Conservation (phyloP, 768 basidiomycete species). For the Lepiota venenata region DNA sequence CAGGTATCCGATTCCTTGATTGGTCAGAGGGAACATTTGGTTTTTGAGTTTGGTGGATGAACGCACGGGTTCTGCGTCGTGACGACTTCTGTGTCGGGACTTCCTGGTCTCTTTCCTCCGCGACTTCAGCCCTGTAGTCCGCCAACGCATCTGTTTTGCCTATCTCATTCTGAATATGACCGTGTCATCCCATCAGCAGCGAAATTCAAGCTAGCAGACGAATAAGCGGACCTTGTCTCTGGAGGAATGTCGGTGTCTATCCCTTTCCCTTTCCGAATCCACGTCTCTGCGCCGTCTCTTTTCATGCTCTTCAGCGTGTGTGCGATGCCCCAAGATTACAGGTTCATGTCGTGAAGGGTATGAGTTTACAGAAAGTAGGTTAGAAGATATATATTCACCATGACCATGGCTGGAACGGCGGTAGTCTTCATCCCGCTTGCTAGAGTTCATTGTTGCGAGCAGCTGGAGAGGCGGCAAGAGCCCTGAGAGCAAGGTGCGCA, state of each 20-base stretch:
- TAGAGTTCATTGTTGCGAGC: background rate
- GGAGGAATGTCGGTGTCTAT: background rate
- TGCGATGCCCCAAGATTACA: background rate
- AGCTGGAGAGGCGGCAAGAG: background rate
- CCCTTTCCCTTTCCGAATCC: background rate
- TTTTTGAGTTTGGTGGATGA: background rate
- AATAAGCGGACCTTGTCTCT: background rate
- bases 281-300: slow-evolving; percentile 1
- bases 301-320: background rate
- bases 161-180: background rate
- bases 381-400: slow-evolving; percentile 9
- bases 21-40: background rate
- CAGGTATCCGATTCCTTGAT: background rate
- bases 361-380: background rate
- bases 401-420: background rate
- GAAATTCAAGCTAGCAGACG: background rate
- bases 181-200: background rate
- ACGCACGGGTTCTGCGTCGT: background rate
- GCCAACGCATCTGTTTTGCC: background rate
- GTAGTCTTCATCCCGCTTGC: background rate
- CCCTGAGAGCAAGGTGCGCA: too few relatives aligned
- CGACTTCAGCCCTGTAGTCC: slow-evolving; percentile 4
- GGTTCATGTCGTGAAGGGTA: slow-evolving; percentile 10
- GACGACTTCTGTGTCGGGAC: background rate
- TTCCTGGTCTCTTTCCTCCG: background rate